Percentiles rank a stretch among this genome's conserved stretches.
Evolutionary conservation across 805 yeast genomes (phyloP).

Genomic region (Candida mattraensis): DNA sequence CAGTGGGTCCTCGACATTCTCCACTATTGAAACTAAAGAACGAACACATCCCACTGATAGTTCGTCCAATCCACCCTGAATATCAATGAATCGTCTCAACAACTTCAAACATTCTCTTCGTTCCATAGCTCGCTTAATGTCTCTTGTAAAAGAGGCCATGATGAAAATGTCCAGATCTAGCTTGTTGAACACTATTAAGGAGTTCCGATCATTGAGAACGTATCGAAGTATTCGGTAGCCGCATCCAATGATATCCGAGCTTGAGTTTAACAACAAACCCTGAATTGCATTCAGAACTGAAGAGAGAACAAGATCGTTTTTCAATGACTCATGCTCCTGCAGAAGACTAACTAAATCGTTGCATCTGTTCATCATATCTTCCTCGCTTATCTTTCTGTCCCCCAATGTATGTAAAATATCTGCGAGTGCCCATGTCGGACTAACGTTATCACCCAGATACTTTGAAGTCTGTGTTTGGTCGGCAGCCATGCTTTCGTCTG

Average conservation of each 20-base stretch:
- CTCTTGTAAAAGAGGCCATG: slow-evolving; percentile 63
- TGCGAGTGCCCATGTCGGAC: slow-evolving; percentile 63
- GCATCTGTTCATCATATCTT: slow-evolving; percentile 54
- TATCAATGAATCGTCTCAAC: slow-evolving; percentile 58
- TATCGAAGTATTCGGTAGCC: slow-evolving; percentile 76
- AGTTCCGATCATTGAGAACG: slow-evolving; percentile 52
- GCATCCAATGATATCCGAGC: slow-evolving; percentile 64
- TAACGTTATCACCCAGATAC: slow-evolving; percentile 17
- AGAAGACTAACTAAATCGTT: slow-evolving; percentile 64
- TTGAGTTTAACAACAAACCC: slow-evolving; percentile 48
- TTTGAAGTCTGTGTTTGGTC: slow-evolving; percentile 4
- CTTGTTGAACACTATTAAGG: slow-evolving; percentile 53
- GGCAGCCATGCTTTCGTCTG: slow-evolving; percentile 9
- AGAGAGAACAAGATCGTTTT: slow-evolving; percentile 60
- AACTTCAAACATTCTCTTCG: slow-evolving; percentile 76
- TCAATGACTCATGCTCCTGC: slow-evolving; percentile 55
- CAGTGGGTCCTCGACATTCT: slow-evolving; percentile 51
- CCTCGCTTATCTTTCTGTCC: slow-evolving; percentile 49
- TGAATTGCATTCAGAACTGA: slow-evolving; percentile 57
- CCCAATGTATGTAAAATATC: slow-evolving; percentile 61
- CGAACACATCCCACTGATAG: slow-evolving; percentile 64
- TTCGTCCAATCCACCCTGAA: slow-evolving; percentile 51
- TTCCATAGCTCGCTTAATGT: slow-evolving; percentile 49
- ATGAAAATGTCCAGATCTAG: slow-evolving; percentile 62
- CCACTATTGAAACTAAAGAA: slow-evolving; percentile 64